Percentiles rank a stretch among this genome's conserved stretches.
Conservation (phyloP, 192 early-diverging fungal species). For the Powellomyces hirtus region DNA sequence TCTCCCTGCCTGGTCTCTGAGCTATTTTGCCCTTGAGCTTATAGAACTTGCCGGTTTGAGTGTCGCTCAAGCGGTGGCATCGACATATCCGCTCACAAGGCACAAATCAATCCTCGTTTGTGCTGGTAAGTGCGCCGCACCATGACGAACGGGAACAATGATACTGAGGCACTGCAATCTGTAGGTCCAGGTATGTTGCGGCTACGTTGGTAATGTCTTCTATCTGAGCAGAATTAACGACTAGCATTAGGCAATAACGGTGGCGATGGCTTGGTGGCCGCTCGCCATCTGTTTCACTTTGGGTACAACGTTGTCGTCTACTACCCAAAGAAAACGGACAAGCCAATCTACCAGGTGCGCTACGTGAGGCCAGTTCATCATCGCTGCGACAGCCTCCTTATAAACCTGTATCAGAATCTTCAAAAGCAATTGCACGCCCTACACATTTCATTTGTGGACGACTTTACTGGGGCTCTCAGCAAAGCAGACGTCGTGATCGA, state of each 20-base stretch:
- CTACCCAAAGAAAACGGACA: constrained; percentile 76
- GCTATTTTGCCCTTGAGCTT: constrained; percentile 18
- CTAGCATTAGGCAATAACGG: constrained; percentile 82
- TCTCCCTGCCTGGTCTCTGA: neutral
- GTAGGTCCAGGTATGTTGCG: no score
- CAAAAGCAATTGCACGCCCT: constrained; percentile 70
- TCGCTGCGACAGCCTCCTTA: no score
- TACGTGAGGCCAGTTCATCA: no score
- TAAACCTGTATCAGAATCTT: constrained; percentile 55
- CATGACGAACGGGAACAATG: no score
- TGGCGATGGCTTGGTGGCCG: constrained; percentile 93
- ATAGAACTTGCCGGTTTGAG: constrained; percentile 82
- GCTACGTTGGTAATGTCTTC: no score
- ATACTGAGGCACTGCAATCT: no score
- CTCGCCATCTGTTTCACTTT: constrained; percentile 87
- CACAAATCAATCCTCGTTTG: constrained; percentile 39
- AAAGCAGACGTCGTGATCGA: constrained; percentile 75
- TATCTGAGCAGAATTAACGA: neutral
- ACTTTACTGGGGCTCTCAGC: constrained; percentile 34
- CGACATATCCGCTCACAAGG: constrained; percentile 57
- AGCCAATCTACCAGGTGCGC: constrained; percentile 62
- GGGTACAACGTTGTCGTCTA: constrained; percentile 76
- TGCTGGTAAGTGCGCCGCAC: constrained; percentile 19
- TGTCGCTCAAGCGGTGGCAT: constrained; percentile 80
- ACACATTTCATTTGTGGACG: constrained; percentile 59